Evolutionary conservation across 169 alveolate species (phyloP).

Genomic region (Amoebophrya sp.): DNA sequence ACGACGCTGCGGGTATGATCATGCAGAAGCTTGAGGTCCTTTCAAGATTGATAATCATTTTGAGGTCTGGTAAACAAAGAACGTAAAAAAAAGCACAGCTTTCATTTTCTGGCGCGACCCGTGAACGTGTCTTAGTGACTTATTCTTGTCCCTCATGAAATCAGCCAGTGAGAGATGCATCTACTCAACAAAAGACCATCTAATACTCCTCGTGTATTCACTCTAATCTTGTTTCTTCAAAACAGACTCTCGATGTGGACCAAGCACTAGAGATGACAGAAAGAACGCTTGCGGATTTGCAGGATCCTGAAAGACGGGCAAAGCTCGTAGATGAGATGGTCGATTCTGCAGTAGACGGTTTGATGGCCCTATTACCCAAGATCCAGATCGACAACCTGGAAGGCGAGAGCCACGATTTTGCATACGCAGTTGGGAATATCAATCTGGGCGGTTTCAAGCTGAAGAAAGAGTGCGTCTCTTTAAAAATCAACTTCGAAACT

Average conservation of each 20-base stretch:
- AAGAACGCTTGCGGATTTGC: background rate
- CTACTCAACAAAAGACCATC: too few relatives aligned
- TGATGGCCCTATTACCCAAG: background rate
- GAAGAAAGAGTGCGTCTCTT: background rate
- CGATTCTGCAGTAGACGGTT: conserved; percentile 8
- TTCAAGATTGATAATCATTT: too few relatives aligned
- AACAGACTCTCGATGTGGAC: background rate
- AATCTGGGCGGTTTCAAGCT: conserved; percentile 4
- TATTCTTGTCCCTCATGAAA: too few relatives aligned
- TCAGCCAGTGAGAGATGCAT: too few relatives aligned
- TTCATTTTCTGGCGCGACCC: too few relatives aligned
- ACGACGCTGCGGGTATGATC: background rate
- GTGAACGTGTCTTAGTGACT: too few relatives aligned
- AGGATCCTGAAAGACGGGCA: background rate
- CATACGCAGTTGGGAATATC: background rate
- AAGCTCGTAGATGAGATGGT: background rate
- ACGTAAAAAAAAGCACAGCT: too few relatives aligned
- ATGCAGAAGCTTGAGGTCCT: background rate
- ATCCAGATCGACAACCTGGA: conserved; percentile 13
- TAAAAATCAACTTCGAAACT: background rate
- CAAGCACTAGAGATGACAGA: background rate
- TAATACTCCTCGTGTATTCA: too few relatives aligned
- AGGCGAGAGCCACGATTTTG: background rate
- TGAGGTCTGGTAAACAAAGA: too few relatives aligned
- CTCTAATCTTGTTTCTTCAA: too few relatives aligned